Base-by-base conservation (phyloP, 2,329 filamentous ascomycete genomes). In the Fusarium chaquense region DNA sequence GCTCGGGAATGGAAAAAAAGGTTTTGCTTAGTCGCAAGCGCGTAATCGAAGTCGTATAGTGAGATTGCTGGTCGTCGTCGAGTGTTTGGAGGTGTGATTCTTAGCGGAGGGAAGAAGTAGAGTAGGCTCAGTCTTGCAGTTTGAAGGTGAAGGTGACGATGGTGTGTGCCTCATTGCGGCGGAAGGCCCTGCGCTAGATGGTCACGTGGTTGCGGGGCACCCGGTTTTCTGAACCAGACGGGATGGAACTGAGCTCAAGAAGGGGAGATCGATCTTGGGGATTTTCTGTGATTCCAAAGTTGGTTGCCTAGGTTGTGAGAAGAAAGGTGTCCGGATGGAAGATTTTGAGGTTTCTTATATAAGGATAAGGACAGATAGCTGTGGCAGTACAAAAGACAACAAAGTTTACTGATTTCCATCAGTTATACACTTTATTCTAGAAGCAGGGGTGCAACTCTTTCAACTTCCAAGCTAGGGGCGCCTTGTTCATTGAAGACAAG, bases 181-280 rank as follows among this genome's bases (percentile, higher is more conserved):
- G 56, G 62, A 70, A 68, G 70, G 66, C 69, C 64, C 65, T 69
- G 63, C 58, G 69, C 57, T 68, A 66, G 26, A 38, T 22, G 64
- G 71, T 80, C 78, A 80, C 78, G 78, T 80, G 78, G 71, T 58
- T 65, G 76, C 73, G 76, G 77, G 77, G 77, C 73, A 75, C 63
- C 58, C 62, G 59, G 50, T 66, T 69, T 67, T 54, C 47, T 51
- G 18, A 38, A 51, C 12, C 26, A 24, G 32, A 24, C 20, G 47
- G 24, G 18, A 40, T 52, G 13, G 61, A 60, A 59, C 28, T 57
- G 67, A 56, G 18, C 32, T 13, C 40, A 53, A 10, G 47, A 54
- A 24, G 35, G 45, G 32, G 50, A 44, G 35, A 53, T 6, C 40
- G 49, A 53, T 44, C 36, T 62, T 53, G 24, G 44, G 41, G 13